Conservation (phyloP, 306 rosid species). For the Luffa acutangula region DNA sequence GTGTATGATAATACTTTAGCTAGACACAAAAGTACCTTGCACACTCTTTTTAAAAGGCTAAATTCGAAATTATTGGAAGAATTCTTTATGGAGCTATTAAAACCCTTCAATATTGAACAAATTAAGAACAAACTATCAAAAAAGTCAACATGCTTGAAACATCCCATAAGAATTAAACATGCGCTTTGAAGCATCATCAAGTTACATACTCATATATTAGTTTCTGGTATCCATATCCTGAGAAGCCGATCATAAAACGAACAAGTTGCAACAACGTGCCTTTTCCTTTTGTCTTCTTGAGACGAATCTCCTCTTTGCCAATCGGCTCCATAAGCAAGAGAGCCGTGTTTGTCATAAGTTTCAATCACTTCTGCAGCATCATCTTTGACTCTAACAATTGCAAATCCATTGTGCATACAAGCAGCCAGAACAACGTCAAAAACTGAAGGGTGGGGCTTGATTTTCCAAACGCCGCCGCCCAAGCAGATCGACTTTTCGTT, state of each 20-base stretch:
- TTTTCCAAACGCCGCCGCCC: conserved; percentile 94
- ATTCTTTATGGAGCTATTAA: neutral
- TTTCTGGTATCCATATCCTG: conserved; percentile 56
- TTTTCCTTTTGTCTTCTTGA: conserved; percentile 21
- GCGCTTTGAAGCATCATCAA: neutral
- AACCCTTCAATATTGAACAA: neutral
- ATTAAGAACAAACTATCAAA: neutral
- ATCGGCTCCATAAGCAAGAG: conserved; percentile 90
- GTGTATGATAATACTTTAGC: neutral
- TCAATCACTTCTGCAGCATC: conserved; percentile 48
- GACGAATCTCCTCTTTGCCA: conserved; percentile 53
- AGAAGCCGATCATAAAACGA: conserved; percentile 76
- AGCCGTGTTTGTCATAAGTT: conserved; percentile 55
- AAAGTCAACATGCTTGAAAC: neutral
- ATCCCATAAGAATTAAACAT: neutral
- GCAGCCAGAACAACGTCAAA: conserved; percentile 62
- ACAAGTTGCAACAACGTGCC: conserved; percentile 67
- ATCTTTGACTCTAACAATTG: conserved; percentile 41
- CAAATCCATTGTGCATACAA: conserved; percentile 95
- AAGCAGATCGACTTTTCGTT: conserved; percentile 50
- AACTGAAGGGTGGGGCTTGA: conserved; percentile 64
- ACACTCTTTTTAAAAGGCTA: too few relatives aligned
- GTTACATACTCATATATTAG: conserved; percentile 14
- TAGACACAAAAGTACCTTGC: neutral
- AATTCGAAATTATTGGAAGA: neutral